Percentiles rank a stretch among this genome's conserved stretches.
These are phyloP conservation scores for Cadophora luteo-olivacea DNA, from an alignment of 2,329 filamentous ascomycete genomes.

Conservation along the genomic window DNA sequence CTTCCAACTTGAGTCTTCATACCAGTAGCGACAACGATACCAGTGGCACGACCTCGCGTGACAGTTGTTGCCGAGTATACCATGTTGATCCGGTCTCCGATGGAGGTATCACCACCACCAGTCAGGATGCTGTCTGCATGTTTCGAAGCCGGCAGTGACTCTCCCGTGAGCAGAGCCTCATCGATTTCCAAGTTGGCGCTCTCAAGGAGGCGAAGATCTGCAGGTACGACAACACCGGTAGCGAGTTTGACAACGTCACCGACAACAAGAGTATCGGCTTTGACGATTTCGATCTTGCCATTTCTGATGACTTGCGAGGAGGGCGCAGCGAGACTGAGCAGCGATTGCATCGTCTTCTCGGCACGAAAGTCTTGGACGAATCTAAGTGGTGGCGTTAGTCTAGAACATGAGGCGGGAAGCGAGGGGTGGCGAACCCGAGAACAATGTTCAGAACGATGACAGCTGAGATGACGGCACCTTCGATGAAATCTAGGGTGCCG, in stretches of 20 bases:
- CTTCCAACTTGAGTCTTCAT: conserved; percentile 79
- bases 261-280: conserved; percentile 64
- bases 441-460: conserved; percentile 72
- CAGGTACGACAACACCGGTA: conserved; percentile 73
- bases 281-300: conserved; percentile 57
- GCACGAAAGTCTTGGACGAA: conserved; percentile 67
- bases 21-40: conserved; percentile 72
- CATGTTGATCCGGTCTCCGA: conserved; percentile 74
- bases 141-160: conserved; percentile 74
- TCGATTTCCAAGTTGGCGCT: conserved; percentile 79
- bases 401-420: not conserved
- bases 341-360: conserved; percentile 67
- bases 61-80: conserved; percentile 76
- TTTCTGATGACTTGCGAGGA: conserved; percentile 65
- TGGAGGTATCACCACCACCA: conserved; percentile 58
- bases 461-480: conserved; percentile 67
- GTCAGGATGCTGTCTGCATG: conserved; percentile 59
- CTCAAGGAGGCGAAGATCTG: conserved; percentile 69
- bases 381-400: conserved; percentile 35
- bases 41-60: conserved; percentile 71
- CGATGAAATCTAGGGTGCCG: conserved; percentile 68
- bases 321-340: conserved; percentile 47
- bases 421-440: conserved; percentile 50
- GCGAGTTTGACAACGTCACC: conserved; percentile 69
- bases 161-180: conserved; percentile 76